phyloP scores from a whole-genome alignment of 2,329 filamentous ascomycete genomes.

The Talaromyces islandicus region DNA sequence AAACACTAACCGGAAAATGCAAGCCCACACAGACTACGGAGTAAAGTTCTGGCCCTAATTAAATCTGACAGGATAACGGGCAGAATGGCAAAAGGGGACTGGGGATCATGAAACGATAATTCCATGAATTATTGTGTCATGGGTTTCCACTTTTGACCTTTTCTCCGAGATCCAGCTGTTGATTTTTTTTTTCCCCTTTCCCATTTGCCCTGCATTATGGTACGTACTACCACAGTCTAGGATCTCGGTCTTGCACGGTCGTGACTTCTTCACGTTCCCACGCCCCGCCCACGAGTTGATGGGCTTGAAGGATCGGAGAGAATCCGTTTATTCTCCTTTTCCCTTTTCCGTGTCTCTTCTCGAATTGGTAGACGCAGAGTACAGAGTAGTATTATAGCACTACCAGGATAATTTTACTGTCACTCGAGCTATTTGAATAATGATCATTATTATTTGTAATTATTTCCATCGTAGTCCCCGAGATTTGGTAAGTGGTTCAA shows the following conservation, averaged over 20 bases:
- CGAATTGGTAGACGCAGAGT: too few species aligned
- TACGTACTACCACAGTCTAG: not conserved
- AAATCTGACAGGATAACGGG: not conserved
- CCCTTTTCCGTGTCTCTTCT: not conserved
- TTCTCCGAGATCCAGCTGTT: not conserved
- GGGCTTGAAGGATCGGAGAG: not conserved
- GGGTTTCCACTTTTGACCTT: not conserved
- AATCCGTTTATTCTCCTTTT: not conserved
- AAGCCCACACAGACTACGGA: not conserved
- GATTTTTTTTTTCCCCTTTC: not conserved
- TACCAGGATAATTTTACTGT: not conserved
- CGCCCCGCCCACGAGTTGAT: not conserved
- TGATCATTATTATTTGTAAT: not conserved
- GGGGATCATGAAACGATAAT: not conserved
- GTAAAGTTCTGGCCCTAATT: not conserved
- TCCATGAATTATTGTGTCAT: not conserved
- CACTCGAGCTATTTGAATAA: not conserved
- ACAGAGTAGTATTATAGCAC: not conserved
- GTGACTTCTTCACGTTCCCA: not conserved
- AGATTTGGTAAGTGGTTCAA: not conserved
- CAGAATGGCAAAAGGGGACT: not conserved
- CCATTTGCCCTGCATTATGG: not conserved
- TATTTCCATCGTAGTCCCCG: not conserved
- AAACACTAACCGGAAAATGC: not conserved
- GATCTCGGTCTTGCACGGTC: not conserved